Percentiles rank a stretch among this genome's conserved stretches.
phyloP scores from a whole-genome alignment of 768 basidiomycete species.

The Suillus spraguei region DNA sequence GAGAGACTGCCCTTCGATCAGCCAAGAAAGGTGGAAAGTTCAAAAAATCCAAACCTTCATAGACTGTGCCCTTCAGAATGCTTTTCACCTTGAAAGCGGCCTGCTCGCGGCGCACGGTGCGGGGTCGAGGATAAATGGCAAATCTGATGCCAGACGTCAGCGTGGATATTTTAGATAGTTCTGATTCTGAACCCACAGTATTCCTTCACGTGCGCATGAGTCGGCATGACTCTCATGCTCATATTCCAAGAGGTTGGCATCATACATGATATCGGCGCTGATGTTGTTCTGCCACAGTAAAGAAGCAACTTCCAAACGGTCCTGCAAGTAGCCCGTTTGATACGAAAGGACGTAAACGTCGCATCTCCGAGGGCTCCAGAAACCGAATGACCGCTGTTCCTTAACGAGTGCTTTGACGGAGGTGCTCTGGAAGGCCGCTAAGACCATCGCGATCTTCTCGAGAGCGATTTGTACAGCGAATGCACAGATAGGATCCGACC shows the following conservation, averaged over 20 bases:
- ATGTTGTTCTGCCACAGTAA: constrained; percentile 82
- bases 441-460: constrained; percentile 71
- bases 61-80: constrained; percentile 75
- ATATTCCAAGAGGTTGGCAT: constrained; percentile 61
- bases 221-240: constrained; percentile 71
- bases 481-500: constrained; percentile 59
- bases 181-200: constrained; percentile 55
- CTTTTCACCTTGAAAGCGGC: constrained; percentile 83
- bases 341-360: constrained; percentile 87
- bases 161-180: constrained; percentile 18
- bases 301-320: constrained; percentile 75
- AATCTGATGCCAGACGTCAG: constrained; percentile 53
- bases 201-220: constrained; percentile 77
- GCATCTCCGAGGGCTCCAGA: constrained; percentile 87
- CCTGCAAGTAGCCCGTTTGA: constrained; percentile 72
- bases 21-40: not conserved
- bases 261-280: constrained; percentile 89
- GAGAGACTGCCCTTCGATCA: constrained; percentile 45
- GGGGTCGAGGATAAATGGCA: constrained; percentile 54
- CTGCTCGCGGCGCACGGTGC: constrained; percentile 57
- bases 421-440: constrained; percentile 68
- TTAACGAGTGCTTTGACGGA: constrained; percentile 72
- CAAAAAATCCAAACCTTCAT: constrained; percentile 55
- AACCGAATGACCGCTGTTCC: constrained; percentile 82
- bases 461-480: constrained; percentile 77